Evolutionary conservation across 2,329 filamentous ascomycete genomes (phyloP).

Genomic region (Clonostachys byssicola): DNA sequence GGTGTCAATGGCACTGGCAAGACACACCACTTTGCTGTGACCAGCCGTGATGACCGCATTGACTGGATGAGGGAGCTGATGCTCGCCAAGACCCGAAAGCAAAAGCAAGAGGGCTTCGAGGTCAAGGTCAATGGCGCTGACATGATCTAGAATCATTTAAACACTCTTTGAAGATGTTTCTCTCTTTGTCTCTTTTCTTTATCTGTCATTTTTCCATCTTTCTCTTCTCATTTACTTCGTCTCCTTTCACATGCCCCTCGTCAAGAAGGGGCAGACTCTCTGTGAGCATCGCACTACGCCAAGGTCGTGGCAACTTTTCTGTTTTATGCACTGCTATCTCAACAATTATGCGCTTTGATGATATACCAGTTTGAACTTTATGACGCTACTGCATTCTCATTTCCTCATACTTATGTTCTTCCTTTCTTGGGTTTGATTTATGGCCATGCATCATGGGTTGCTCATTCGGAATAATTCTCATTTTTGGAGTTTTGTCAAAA

Average conservation of each 20-base stretch:
- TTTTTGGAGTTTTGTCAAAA: too few species aligned
- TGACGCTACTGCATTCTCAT: too few species aligned
- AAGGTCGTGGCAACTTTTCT: neutral
- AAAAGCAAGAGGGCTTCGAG: constrained; percentile 80
- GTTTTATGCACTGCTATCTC: too few species aligned
- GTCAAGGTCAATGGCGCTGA: constrained; percentile 72
- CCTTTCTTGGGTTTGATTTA: too few species aligned
- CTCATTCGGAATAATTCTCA: too few species aligned
- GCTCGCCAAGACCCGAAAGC: constrained; percentile 82
- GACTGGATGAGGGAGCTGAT: constrained; percentile 97
- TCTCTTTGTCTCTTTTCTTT: constrained; percentile 10
- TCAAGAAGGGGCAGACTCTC: neutral
- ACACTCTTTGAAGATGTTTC: constrained; percentile 3
- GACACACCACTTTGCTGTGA: constrained; percentile 91
- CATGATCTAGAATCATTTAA: constrained; percentile 51
- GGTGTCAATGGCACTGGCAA: constrained; percentile 65
- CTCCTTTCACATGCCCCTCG: neutral
- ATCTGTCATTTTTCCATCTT: constrained; percentile 1
- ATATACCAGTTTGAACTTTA: too few species aligned
- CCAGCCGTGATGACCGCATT: constrained; percentile 81
- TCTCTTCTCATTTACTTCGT: neutral
- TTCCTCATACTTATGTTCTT: too few species aligned
- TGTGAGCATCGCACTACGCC: constrained; percentile 2
- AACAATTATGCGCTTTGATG: too few species aligned
- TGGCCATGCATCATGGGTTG: too few species aligned